These are phyloP conservation scores for Ormosia emarginata DNA, from an alignment of 306 rosid species.

Conservation along the genomic window DNA sequence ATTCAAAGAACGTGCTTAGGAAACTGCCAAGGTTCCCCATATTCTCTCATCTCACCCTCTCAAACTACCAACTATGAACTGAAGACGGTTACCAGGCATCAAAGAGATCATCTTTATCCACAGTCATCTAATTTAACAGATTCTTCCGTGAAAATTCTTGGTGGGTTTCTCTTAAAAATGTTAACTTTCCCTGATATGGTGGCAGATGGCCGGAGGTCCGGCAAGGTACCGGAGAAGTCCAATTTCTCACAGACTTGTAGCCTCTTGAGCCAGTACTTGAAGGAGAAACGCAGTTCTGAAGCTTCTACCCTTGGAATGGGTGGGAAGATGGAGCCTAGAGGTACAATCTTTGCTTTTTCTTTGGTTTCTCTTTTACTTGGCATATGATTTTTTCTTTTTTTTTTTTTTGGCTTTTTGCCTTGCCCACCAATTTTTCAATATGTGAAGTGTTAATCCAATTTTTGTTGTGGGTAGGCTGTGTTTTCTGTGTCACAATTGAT, in stretches of 20 bases:
- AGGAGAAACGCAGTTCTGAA: slow-evolving; percentile 60
- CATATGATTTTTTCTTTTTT: background rate
- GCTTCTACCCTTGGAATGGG: slow-evolving; percentile 24
- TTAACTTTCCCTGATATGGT: slow-evolving; percentile 9
- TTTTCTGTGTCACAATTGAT: background rate
- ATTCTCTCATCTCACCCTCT: background rate
- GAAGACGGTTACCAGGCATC: background rate
- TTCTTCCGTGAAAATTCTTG: background rate
- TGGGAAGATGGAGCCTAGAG: slow-evolving; percentile 44
- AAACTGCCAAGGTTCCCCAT: slow-evolving; percentile 6
- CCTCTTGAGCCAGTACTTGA: slow-evolving; percentile 66
- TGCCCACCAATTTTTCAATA: background rate
- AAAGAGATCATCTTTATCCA: background rate
- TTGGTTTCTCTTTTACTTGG: background rate
- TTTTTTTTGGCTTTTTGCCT: background rate
- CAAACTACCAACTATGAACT: background rate
- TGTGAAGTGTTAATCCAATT: background rate
- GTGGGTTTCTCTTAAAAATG: slow-evolving; percentile 13
- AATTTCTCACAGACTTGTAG: slow-evolving; percentile 72
- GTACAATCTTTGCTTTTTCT: slow-evolving; percentile 14
- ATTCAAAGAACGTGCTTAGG: slow-evolving; percentile 34
- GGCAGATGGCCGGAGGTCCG: slow-evolving; percentile 28
- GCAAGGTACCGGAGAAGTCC: slow-evolving; percentile 55
- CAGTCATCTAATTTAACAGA: background rate
- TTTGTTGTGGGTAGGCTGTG: background rate